Evolutionary conservation across 2,329 filamentous ascomycete species (phyloP).

Genomic region (Alternaria sp.): DNA sequence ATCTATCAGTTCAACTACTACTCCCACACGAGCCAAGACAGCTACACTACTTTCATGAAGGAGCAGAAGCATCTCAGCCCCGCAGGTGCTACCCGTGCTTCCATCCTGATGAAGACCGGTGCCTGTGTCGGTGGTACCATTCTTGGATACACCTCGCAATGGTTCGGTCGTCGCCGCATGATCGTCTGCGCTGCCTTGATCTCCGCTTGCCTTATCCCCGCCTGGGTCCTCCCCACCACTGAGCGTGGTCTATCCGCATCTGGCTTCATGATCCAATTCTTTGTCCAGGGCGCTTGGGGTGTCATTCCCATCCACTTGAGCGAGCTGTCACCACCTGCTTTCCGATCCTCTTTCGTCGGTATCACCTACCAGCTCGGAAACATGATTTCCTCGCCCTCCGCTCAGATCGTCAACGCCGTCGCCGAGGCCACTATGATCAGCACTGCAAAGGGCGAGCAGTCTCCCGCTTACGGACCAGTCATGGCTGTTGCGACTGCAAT

Average conservation of each 20-base stretch:
- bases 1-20: slow-evolving; percentile 62
- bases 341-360: slow-evolving; percentile 73
- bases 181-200: slow-evolving; percentile 68
- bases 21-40: slow-evolving; percentile 81
- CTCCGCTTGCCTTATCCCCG: slow-evolving; percentile 68
- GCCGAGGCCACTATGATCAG: slow-evolving; percentile 63
- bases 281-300: slow-evolving; percentile 53
- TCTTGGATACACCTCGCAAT: slow-evolving; percentile 77
- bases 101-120: slow-evolving; percentile 81
- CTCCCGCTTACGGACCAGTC: slow-evolving; percentile 73
- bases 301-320: slow-evolving; percentile 71
- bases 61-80: slow-evolving; percentile 73
- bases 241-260: slow-evolving; percentile 66
- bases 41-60: slow-evolving; percentile 81
- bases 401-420: slow-evolving; percentile 79
- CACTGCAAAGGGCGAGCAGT: slow-evolving; percentile 60
- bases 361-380: slow-evolving; percentile 78
- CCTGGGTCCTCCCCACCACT: slow-evolving; percentile 71
- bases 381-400: slow-evolving; percentile 73
- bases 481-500: slow-evolving; percentile 81
- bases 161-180: slow-evolving; percentile 72
- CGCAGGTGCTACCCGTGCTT: slow-evolving; percentile 69
- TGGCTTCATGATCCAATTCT: slow-evolving; percentile 71
- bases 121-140: slow-evolving; percentile 76
- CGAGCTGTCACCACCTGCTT: slow-evolving; percentile 73